Base-by-base conservation (phyloP, 2,329 filamentous ascomycete genomes). In the Hirsutella thompsonii region DNA sequence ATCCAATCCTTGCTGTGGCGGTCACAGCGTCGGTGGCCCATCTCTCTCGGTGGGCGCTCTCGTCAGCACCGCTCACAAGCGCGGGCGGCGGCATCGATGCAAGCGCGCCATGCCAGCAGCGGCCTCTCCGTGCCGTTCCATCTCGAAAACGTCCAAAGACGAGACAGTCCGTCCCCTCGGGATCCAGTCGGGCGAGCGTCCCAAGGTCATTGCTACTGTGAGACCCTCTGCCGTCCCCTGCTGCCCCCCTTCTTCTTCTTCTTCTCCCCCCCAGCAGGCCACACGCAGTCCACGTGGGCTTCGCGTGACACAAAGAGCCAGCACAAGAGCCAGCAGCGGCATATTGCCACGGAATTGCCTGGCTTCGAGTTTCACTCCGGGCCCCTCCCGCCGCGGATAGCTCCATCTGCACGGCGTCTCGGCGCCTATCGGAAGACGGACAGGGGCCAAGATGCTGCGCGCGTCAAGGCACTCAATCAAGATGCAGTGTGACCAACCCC, bases 21-120 rank as follows among this genome's bases (percentile, higher is more conserved):
- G 36, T 37, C 32, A 34, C 32, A 34, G 32, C 37, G 28, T 20
- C 26, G 4, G 20, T 29, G 34, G 23, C n/a, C 35, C 18, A 13
- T n/a, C 28, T 10, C n/a, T 18, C n/a, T n/a, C n/a, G n/a, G n/a
- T n/a, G 9, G 8, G 33, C 23, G 16, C 41, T 39, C 41, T 39
- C 41, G 41, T 42, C 41, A 42, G 41, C 41, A 23, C 18, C 23
- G 36, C 36, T 35, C 30, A 38, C 33, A 39, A 39, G 41, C 41
- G 41, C 41, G 41, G 33, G 41, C 41, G 37, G 23, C 11, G 32
- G 14, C 32, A 9, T 23, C 33, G 32, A 19, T 33, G 36, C 23
- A 42, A 42, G 36, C 36, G 40, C 23, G 9, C 14, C 36, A 16
- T 26, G 21, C 14, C n/a, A 16, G 18, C 4, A 21, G 23, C 23